phyloP scores from a whole-genome alignment of 116 monocot species.

The Thalassia testudinum region DNA sequence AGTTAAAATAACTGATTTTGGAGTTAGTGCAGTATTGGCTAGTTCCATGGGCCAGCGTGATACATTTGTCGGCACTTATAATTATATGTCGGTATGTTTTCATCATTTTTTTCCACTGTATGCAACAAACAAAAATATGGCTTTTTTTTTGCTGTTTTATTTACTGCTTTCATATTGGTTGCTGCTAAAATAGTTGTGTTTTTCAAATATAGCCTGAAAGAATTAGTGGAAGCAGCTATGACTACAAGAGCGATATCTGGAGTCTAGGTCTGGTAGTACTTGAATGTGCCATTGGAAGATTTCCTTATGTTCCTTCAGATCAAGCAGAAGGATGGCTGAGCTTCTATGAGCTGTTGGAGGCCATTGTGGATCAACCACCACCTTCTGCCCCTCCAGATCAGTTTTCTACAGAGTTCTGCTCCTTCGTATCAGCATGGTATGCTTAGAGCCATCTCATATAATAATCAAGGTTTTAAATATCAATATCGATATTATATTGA shows the following conservation, averaged over 20 bases:
- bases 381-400: constrained; percentile 90
- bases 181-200: neutral
- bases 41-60: constrained; percentile 87
- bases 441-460: too few species aligned
- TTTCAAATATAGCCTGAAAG: constrained; percentile 53
- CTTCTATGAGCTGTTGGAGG: constrained; percentile 90
- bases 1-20: constrained; percentile 97
- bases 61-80: constrained; percentile 94
- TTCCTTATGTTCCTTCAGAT: constrained; percentile 71
- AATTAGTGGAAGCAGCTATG: constrained; percentile 81
- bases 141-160: too few species aligned
- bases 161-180: too few species aligned
- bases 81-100: constrained; percentile 91
- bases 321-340: constrained; percentile 57
- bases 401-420: constrained; percentile 96
- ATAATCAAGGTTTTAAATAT: too few species aligned
- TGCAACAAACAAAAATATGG: neutral
- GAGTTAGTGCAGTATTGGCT: constrained; percentile 84
- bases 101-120: too few species aligned
- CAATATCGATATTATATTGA: too few species aligned
- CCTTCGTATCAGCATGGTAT: constrained; percentile 93
- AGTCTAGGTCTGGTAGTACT: constrained; percentile 93
- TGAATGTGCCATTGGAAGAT: constrained; percentile 88
- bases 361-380: constrained; percentile 83
- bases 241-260: constrained; percentile 97